A percentile compares a stretch with the other conserved stretches of the same genome.
phyloP scores from a whole-genome alignment of 192 early-diverging fungal genomes.

The Thamnidium elegans region DNA sequence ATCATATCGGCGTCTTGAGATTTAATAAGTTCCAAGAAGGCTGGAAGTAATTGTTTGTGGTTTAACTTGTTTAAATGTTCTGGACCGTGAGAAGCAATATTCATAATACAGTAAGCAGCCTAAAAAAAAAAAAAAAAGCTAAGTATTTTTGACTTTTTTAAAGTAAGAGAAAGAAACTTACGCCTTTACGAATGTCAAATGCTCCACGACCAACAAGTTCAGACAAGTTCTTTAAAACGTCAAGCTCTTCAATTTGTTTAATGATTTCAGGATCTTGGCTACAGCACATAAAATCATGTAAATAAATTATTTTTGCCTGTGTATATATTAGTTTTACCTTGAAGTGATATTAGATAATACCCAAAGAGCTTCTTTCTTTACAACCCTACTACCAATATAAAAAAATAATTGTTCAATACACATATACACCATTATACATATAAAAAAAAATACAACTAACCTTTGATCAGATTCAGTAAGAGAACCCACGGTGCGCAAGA shows the following conservation, averaged over 20 bases:
- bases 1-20: conserved; percentile 64
- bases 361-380: conserved; percentile 73
- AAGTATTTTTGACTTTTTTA: neutral
- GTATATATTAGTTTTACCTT: conserved; percentile 19
- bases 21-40: conserved; percentile 56
- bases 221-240: conserved; percentile 50
- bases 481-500: conserved; percentile 46
- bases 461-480: conserved; percentile 50
- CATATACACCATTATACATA: too few species aligned
- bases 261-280: conserved; percentile 36
- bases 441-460: too few species aligned
- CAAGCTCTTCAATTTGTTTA: conserved; percentile 50
- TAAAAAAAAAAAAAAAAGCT: conserved; percentile 1
- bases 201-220: conserved; percentile 55
- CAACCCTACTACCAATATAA: conserved; percentile 36
- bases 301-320: neutral
- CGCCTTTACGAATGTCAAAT: conserved; percentile 70
- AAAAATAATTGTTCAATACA: neutral
- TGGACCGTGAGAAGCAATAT: conserved; percentile 21
- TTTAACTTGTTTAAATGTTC: conserved; percentile 11
- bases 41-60: conserved; percentile 15
- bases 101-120: conserved; percentile 25
- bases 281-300: neutral
- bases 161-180: conserved; percentile 10
- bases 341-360: conserved; percentile 70